Evolutionary conservation across 2,329 filamentous ascomycete species (phyloP), one percentile per base, ranked within the genome.

Genomic region (Cladophialophora psammophila): DNA sequence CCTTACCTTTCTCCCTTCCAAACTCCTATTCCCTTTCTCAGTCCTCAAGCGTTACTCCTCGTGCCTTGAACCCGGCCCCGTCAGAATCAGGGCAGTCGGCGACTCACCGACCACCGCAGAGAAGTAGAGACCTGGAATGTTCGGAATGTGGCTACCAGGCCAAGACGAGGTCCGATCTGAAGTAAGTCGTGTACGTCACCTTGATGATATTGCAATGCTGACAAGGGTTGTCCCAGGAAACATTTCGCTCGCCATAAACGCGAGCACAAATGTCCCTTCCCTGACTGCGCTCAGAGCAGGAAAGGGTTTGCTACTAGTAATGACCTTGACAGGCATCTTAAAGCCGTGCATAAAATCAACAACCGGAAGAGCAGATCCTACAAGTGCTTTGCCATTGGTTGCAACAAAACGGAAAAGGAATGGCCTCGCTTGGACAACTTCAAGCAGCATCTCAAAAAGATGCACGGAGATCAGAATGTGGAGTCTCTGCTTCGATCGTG

Each of bases 341-440:
- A 87, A 74, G 91, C 88, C 67, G 88, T 91, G 5, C 93, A 97
- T 75, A 80, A 79, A 31, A 80, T 84, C 60, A 8, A 80, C 79
- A 72, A 64, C 26, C 63, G 68, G 20, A 66, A 66, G 0, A 82
- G 80, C 53, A 84, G 84, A 67, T 82, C 82, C 45, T 92, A 85
- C 70, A 84, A 83, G 64, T 95, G 91, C 75, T 83, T 82, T 59
- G 80, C 86, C 5, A 78, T 78, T 6, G 74, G 80, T 26, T 93
- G 90, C 73, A 82, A 80, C 31, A 85, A 81, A 31, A 88, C 83
- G 68, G 81, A 81, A 1, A 96, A 96, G 76, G 80, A 84, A 40
- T 97, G 92, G 92, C 90, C 91, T 0, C 87, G 94, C 26, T 82
- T 89, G 59, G 94, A 97, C 77, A 97, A 97, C 74, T 97, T 97